Conservation (phyloP, 257 asterid genomes). For the Oldenlandia corymbosa region DNA sequence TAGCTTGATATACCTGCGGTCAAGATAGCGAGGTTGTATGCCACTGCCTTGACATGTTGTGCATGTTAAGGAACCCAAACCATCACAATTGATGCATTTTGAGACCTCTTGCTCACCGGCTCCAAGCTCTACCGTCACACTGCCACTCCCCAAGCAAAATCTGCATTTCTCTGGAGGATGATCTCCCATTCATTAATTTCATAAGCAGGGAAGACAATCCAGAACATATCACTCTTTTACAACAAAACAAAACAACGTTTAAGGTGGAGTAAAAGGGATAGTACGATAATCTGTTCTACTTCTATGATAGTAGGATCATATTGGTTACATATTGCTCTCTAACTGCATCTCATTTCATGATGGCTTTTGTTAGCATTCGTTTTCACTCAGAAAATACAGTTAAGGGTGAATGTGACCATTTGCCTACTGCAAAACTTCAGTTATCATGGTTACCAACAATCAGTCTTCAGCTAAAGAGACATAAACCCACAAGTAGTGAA, state of each 20-base stretch:
- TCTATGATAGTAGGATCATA: not conserved
- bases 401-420: not conserved
- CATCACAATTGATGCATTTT: constrained; percentile 79
- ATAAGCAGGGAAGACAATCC: not conserved
- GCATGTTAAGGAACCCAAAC: constrained; percentile 84
- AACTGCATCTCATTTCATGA: not conserved
- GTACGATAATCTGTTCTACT: not conserved
- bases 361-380: not conserved
- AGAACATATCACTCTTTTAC: not conserved
- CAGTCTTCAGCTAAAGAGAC: not conserved
- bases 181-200: not conserved
- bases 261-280: not conserved
- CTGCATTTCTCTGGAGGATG: constrained; percentile 68
- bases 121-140: constrained; percentile 73
- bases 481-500: not conserved
- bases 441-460: not conserved
- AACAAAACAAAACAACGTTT: not conserved
- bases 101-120: constrained; percentile 77
- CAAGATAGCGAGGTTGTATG: constrained; percentile 96
- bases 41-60: constrained; percentile 99
- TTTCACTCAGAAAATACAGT: not conserved
- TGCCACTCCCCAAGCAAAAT: constrained; percentile 80
- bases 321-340: not conserved
- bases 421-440: not conserved
- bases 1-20: constrained; percentile 59